Evolutionary conservation across 179 eudicot genomes (phyloP).

Genomic region (Silene noctiflora): DNA sequence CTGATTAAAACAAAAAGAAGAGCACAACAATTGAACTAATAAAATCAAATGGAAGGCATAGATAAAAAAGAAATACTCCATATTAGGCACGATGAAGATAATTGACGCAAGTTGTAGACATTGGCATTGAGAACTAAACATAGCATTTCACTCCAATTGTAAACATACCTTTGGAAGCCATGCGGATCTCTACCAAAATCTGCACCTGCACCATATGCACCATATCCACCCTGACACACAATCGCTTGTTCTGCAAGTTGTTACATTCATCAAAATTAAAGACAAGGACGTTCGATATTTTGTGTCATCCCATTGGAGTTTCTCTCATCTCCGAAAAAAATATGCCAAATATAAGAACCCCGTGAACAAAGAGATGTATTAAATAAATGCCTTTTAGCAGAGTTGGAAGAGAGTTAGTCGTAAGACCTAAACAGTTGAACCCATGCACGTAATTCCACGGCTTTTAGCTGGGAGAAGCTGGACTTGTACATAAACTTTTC

Average conservation of each 20-base stretch:
- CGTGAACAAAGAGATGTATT: background rate
- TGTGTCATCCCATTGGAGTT: background rate
- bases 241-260: conserved; percentile 52
- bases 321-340: too few species aligned
- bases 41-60: background rate
- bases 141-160: background rate
- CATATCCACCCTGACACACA: conserved; percentile 52
- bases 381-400: background rate
- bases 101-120: background rate
- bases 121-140: conserved; percentile 5
- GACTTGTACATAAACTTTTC: too few species aligned
- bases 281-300: background rate
- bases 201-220: conserved; percentile 20
- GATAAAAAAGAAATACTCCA: background rate
- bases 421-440: too few species aligned
- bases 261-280: conserved; percentile 5
- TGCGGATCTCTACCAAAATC: conserved; percentile 36
- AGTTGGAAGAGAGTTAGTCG: background rate
- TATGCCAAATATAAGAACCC: too few species aligned
- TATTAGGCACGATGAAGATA: background rate
- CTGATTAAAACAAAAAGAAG: background rate
- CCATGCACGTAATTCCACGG: too few species aligned
- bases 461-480: too few species aligned
- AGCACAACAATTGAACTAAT: background rate
- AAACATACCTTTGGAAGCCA: conserved; percentile 51